These are phyloP conservation scores for Candida caryicola DNA, from an alignment of 805 yeast genomes.

Conservation along the genomic window DNA sequence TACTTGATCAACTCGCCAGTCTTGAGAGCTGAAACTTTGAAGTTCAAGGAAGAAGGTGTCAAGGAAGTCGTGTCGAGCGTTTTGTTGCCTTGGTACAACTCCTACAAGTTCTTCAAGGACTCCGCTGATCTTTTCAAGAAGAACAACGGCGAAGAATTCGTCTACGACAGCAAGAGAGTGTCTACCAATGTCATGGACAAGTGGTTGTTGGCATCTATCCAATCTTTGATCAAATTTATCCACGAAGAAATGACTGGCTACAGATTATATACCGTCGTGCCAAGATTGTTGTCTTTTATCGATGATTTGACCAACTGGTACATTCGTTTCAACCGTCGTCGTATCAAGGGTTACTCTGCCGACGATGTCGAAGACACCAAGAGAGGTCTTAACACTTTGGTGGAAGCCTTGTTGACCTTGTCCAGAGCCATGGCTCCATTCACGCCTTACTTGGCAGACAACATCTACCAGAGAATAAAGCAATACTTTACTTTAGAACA, in stretches of 20 bases:
- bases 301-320: conserved; percentile 98
- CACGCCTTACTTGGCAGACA: conserved; percentile 93
- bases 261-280: conserved; percentile 94
- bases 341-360: conserved; percentile 84
- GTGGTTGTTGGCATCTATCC: conserved; percentile 96
- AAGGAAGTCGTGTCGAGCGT: conserved; percentile 96
- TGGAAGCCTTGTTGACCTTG: conserved; percentile 85
- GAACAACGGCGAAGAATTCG: conserved; percentile 65
- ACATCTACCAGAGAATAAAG: conserved; percentile 75
- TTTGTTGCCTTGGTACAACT: conserved; percentile 97
- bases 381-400: conserved; percentile 84
- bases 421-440: conserved; percentile 98
- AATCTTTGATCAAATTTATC: conserved; percentile 80
- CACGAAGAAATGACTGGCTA: conserved; percentile 88
- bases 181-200: conserved; percentile 93
- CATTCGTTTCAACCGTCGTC: conserved; percentile 95
- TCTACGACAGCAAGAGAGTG: conserved; percentile 59
- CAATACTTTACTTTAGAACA: conserved; percentile 58
- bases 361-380: conserved; percentile 80
- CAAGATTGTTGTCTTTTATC: conserved; percentile 80
- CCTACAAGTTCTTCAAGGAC: conserved; percentile 93
- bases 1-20: conserved; percentile 97
- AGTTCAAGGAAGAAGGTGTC: conserved; percentile 98
- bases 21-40: conserved; percentile 91
- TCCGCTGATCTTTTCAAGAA: conserved; percentile 84